A percentile compares a stretch with the other conserved stretches of the same genome.
Evolutionary conservation across 495 filamentous ascomycete species (phyloP).

Genomic region (Xanthoparmelia taractica): DNA sequence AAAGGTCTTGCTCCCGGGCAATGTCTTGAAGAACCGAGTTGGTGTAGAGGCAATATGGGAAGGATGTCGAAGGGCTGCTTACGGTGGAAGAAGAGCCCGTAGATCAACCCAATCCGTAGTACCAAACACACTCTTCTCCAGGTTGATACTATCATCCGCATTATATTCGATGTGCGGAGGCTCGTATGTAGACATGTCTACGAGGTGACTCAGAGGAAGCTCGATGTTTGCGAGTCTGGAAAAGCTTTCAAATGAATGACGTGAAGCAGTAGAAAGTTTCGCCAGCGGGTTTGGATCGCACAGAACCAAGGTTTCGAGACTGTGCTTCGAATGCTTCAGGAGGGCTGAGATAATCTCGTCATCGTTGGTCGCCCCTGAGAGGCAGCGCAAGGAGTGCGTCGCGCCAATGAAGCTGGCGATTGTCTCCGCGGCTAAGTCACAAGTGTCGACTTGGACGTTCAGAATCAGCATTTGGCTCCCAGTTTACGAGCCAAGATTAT

Average conservation of each 20-base stretch:
- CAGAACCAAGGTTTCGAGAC: background rate
- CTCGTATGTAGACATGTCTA: background rate
- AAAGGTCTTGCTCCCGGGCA: no score
- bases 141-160: background rate
- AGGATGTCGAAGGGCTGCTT: background rate
- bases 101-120: background rate
- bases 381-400: background rate
- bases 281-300: no score
- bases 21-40: no score
- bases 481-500: background rate
- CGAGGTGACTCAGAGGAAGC: background rate
- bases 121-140: background rate
- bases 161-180: background rate
- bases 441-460: background rate
- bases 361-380: background rate
- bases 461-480: background rate
- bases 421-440: background rate
- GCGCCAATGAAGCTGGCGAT: background rate
- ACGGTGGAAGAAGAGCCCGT: background rate
- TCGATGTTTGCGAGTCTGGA: background rate
- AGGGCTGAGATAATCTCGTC: background rate
- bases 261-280: no score
- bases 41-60: background rate
- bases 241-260: no score
- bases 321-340: background rate